Evolutionary conservation across 768 basidiomycete genomes (phyloP), one percentile per base, ranked within the genome.

Genomic region (Mycena haematopus): DNA sequence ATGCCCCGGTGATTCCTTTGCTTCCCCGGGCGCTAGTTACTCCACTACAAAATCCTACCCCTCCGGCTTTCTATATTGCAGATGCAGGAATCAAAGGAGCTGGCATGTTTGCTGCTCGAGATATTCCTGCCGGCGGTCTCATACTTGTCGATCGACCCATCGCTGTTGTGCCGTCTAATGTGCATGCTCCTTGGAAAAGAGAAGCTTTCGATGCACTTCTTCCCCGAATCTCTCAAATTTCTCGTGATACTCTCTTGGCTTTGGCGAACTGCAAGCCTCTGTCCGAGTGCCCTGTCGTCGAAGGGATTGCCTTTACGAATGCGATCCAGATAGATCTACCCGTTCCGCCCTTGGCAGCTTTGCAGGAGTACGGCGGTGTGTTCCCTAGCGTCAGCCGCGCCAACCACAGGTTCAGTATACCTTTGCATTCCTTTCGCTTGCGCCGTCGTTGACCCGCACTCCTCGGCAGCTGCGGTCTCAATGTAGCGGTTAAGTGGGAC

Each of bases 281-380:
- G 8, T 73, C 74, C 22, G 78, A 79, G 53, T 80, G 76, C 47
- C 72, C 72, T 33, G 55, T 65, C 9, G 73, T 82, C 36, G 80
- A 82, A 59, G 81, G 81, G 3, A 79, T 82, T 27, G 73, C 76
- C 3, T 72, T 76, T 3, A 83, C 81, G 11, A 83, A 83, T 61
- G 81, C 76, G 7, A 66, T 78, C 17, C 68, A 70, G 27, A 69
- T 82, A 31, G 75, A 79, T 22, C 68, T 82, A 33, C 50, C 59
- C 29, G 68, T 69, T 46, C 71, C 70, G 27, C 64, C 56, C 13
- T 19, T 44, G 58, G 76, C 70, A 70, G 22, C 70, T 6, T 67
- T 66, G 19, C 60, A 58, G 19, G 74, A 79, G 40, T 82, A 82
- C 52, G 80, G 81, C 13, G 82, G 75, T 6, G 74, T 79, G 0